These are phyloP conservation scores for Nicotiana obtusifolia DNA, from an alignment of 257 asterid genomes.

Conservation along the genomic window DNA sequence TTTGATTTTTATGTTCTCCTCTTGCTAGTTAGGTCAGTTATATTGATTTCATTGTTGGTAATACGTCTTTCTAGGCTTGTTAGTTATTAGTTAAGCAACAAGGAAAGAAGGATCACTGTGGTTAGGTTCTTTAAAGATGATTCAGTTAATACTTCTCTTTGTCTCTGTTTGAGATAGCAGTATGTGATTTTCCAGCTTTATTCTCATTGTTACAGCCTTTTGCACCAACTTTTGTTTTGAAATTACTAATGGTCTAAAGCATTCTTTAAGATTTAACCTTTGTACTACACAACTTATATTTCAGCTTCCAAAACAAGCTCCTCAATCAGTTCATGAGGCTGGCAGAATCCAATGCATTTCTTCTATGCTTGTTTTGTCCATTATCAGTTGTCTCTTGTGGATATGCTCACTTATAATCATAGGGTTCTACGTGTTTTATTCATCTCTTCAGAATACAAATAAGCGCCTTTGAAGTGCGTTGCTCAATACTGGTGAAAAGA, in stretches of 20 bases:
- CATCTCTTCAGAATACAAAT: background rate
- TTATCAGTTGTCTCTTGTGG: background rate
- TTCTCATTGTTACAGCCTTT: background rate
- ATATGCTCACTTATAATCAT: background rate
- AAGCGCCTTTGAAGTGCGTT: background rate
- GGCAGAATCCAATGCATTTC: background rate
- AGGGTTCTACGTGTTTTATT: background rate
- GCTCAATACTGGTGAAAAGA: background rate
- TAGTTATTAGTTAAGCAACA: background rate
- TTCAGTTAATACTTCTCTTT: background rate
- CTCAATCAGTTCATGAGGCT: constrained; percentile 2
- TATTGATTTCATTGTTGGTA: background rate
- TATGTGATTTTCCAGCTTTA: background rate
- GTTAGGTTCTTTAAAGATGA: background rate
- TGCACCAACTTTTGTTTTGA: background rate
- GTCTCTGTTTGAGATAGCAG: background rate
- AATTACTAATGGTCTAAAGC: background rate
- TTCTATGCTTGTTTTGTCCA: constrained; percentile 1
- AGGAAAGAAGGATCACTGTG: background rate
- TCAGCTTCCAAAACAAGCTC: background rate
- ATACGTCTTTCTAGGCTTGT: background rate
- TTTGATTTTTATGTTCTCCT: background rate
- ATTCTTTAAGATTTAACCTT: constrained; percentile 3
- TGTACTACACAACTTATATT: background rate
- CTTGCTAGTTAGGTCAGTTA: background rate